Evolutionary conservation across 2,329 filamentous ascomycete species (phyloP), one percentile per base, ranked within the genome.

Genomic region (Aspergillus ochraceus): DNA sequence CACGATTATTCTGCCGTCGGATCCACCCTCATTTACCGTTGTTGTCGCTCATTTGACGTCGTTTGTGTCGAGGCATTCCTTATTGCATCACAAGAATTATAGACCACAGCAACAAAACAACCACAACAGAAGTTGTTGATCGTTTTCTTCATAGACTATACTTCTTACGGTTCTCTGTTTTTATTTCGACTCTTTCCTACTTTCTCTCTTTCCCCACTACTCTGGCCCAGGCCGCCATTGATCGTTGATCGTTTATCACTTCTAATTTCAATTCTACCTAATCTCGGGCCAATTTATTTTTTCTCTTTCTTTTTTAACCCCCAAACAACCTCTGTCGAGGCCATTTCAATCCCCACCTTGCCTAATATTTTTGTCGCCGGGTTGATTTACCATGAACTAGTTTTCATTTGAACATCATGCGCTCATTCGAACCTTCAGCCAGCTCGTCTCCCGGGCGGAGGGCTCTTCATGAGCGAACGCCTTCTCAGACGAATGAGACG

Each of bases 391-490:
- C 66, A 76, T 74, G 73, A 65, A 67, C 65, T 73, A 70, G 70
- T 71, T 49, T 49, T 51, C 55, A 52, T 46, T 62, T 60, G 60
- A 50, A 69, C 73, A 63, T 58, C 58, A 77, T 77, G 72, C 70
- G 74, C 65, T 74, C 71, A 47, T 62, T 65, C 58, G 63, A 65
- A 58, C 65, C 64, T 61, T 64, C 68, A 50, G 63, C 72, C 45
- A 68, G 65, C 46, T 64, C 70, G 47, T 73, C 77, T 52, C 74
- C 77, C 36, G 71, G 66, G 66, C 73, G 79, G 64, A 74, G 72
- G 65, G 76, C 76, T 58, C 75, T 81, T 55, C 77, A 80, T 69
- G 79, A 81, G 69, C 76, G 79, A 63, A 78, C 71, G 24, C 73
- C 74, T 45, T 81, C 80, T 30, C 76, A 81, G 58, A 74, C 74